A percentile compares a stretch with the other conserved stretches of the same genome.
Evolutionary conservation across 2,329 filamentous ascomycete species (phyloP).

Genomic region (Arthrobotrys sphaeroides): DNA sequence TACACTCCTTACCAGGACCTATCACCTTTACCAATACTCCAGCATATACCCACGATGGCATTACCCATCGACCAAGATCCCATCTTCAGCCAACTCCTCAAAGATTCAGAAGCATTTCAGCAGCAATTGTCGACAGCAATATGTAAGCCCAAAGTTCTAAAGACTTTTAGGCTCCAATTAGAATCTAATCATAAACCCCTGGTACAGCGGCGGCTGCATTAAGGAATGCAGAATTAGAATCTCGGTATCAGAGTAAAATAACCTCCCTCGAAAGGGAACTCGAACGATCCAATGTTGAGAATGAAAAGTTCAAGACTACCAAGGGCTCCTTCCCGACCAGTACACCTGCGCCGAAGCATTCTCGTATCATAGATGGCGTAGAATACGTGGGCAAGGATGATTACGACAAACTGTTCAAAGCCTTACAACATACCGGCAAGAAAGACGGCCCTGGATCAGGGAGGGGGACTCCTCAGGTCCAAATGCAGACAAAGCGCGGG

Average conservation of each 20-base stretch:
- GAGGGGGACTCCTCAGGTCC: not conserved
- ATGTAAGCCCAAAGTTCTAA: not conserved
- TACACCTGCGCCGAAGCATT: not conserved
- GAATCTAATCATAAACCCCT: not conserved
- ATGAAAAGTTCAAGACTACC: not conserved
- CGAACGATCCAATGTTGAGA: not conserved
- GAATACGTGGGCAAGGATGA: slow-evolving; percentile 15
- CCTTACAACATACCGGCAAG: not conserved
- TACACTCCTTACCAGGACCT: not conserved
- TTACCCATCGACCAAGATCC: not conserved
- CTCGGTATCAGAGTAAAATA: not conserved
- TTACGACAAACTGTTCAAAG: not conserved
- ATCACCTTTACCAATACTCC: not conserved
- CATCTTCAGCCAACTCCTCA: not conserved
- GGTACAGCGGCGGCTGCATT: not conserved
- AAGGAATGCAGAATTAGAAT: slow-evolving; percentile 5
- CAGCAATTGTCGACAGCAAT: slow-evolving; percentile 10
- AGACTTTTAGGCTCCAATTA: not conserved
- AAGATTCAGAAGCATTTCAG: slow-evolving; percentile 8
- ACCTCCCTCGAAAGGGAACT: not conserved
- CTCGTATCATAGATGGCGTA: not conserved
- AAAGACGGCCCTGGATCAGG: not conserved
- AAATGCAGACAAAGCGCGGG: not conserved
- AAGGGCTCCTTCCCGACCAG: not conserved
- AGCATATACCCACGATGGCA: not conserved